Evolutionary conservation across 345 rosid species (phyloP), one percentile per base, ranked within the genome.

Genomic region (Citrus sp.): DNA sequence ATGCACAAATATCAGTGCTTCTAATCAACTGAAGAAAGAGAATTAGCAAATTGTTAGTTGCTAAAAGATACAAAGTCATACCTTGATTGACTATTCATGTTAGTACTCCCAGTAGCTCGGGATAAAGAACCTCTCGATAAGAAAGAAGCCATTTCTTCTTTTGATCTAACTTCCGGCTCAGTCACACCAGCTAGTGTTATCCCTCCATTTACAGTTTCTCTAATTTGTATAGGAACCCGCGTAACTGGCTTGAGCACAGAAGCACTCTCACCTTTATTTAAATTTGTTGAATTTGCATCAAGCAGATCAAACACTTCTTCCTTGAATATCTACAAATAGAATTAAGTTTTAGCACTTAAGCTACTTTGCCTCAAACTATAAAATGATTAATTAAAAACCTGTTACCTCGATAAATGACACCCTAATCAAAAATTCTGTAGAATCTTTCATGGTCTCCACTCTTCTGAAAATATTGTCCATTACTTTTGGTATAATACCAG

Each of bases 51-150:
- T 49, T 46, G 19, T 2, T 28, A 51, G n/a, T 18, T 7, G 16
- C 16, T 16, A 19, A 49, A 49, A n/a, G 37, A 19, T 34, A 34
- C 19, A 54, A 22, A 65, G 27, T 0, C n/a, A 35, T 58, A 94
- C 99, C 99, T 96, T 18, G 99, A 96, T 79, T 94, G 99, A 79
- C 93, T 96, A 79, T 96, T 94, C 99, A 96, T 96, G 64, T 94
- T 94, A 16, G 99, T 96, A 79, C 99, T 96, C 21, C 87, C 99
- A 72, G 99, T 96, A 28, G 99, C 99, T 64, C 98, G 97, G 64
- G 88, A 34, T 77, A 92, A 65, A 59, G 99, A 96, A 73, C 99
- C 99, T 14, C 93, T 84, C 0, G 90, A 89, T 59, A 96, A 77
- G 82, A 79, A 88, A 0, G 91, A 89, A 3, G 90, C 90, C 99